phyloP scores from a whole-genome alignment of 2,329 filamentous ascomycete genomes.

The Cladosporium halotolerans region DNA sequence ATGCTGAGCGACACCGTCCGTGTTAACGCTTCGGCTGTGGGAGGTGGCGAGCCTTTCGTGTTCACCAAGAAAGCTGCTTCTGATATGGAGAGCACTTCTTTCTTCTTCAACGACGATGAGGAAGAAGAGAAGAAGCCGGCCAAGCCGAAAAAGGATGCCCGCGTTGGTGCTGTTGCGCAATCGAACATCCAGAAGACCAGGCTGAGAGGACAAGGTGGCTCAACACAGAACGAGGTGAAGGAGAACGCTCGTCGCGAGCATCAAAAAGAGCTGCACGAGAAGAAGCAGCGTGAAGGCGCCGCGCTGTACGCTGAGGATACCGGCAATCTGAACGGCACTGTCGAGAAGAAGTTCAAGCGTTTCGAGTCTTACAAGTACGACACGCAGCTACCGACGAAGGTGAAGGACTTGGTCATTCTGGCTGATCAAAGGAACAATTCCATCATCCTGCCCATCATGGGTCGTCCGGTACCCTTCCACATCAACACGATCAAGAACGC shows the following conservation, averaged over 20 bases:
- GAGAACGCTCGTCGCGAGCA: slow-evolving; percentile 83
- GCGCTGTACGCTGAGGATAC: slow-evolving; percentile 80
- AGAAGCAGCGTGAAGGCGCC: slow-evolving; percentile 85
- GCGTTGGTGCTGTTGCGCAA: slow-evolving; percentile 79
- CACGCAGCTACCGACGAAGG: slow-evolving; percentile 77
- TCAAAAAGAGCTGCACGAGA: slow-evolving; percentile 79
- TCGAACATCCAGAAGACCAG: slow-evolving; percentile 95
- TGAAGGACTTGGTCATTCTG: slow-evolving; percentile 81
- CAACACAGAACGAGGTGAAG: slow-evolving; percentile 81
- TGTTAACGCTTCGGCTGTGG: slow-evolving; percentile 61
- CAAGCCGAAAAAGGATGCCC: slow-evolving; percentile 78
- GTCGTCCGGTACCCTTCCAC: slow-evolving; percentile 93
- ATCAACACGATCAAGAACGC: slow-evolving; percentile 98
- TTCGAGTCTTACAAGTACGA: slow-evolving; percentile 99
- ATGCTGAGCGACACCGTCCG: slow-evolving; percentile 90
- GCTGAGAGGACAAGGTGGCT: slow-evolving; percentile 81
- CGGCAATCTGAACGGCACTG: slow-evolving; percentile 76
- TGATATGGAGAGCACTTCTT: slow-evolving; percentile 88
- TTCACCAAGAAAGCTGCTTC: slow-evolving; percentile 92
- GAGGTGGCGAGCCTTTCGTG: slow-evolving; percentile 67
- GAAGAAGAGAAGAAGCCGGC: slow-evolving; percentile 78
- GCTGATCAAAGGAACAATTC: slow-evolving; percentile 88
- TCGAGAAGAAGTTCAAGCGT: slow-evolving; percentile 96
- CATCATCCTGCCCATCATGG: slow-evolving; percentile 93
- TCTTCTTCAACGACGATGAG: slow-evolving; percentile 97